A percentile compares a stretch with the other conserved stretches of the same genome.
Conservation (phyloP, 2,329 filamentous ascomycete species). For the Colletotrichum acutatum region DNA sequence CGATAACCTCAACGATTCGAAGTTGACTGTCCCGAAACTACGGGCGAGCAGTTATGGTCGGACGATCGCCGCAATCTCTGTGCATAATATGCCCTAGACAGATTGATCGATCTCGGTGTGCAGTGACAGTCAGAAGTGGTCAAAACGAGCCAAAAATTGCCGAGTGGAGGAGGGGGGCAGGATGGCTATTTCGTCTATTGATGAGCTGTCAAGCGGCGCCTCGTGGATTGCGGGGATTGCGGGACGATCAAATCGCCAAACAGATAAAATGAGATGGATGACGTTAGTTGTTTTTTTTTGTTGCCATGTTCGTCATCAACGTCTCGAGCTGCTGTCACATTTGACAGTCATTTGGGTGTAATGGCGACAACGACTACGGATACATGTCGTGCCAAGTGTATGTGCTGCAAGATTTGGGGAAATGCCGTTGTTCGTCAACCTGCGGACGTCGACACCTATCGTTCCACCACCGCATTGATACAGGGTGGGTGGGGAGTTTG, state of each 20-base stretch:
- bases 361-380: neutral
- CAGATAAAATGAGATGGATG: slow-evolving; percentile 18
- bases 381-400: neutral
- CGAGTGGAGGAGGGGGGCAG: slow-evolving; percentile 8
- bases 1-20: slow-evolving; percentile 28
- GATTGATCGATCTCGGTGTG: slow-evolving; percentile 21
- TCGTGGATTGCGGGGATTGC: slow-evolving; percentile 33
- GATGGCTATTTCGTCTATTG: slow-evolving; percentile 23
- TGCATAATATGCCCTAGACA: slow-evolving; percentile 1
- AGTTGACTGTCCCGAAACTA: neutral
- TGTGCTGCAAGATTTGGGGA: neutral
- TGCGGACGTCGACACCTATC: neutral
- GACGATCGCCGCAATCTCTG: slow-evolving; percentile 29
- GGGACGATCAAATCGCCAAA: slow-evolving; percentile 25
- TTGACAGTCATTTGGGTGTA: neutral
- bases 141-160: neutral
- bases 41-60: slow-evolving; percentile 24
- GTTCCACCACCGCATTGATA: slow-evolving; percentile 11
- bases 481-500: slow-evolving; percentile 6
- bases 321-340: neutral
- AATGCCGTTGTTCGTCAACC: neutral
- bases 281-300: neutral
- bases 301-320: neutral
- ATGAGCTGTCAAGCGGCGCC: slow-evolving; percentile 26
- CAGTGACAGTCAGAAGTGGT: slow-evolving; percentile 1